Evolutionary conservation across 225 moss, liverwort and hornwort species (phyloP), one percentile per base, ranked within the genome.

Genomic region (Straminergon stramineum): DNA sequence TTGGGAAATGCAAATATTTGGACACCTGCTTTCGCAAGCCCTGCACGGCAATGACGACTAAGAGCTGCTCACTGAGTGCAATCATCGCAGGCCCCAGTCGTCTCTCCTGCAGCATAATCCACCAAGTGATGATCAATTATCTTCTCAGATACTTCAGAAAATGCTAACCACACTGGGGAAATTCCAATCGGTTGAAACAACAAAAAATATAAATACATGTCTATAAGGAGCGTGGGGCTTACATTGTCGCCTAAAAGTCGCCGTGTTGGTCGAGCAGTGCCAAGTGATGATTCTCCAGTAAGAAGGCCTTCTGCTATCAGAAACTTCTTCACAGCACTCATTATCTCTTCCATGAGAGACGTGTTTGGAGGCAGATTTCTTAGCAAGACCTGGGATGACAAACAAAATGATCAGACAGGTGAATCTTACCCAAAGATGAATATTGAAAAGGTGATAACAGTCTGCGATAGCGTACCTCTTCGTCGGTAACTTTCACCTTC

Each of bases 321-420:
- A 83, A 99, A 97, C 85, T 96, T 96, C 86, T 92, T 96, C 27
- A 95, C 99, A 87, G 95, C 94, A 76, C 94, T 91, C 82, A 99
- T 92, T 79, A 99, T 97, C 90, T 99, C 99, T 92, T 99, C 99
- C 96, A 99, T 97, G 23, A 99, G 92, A 58, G 95, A 89, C 56
- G 96, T 99, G 75, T 99, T 99, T 64, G 99, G 99, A 31, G 99
- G 99, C 76, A 99, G 92, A 89, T 99, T 97, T 87, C 94, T 96
- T 17, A 99, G 93, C 63, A 97, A 87, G 14, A 98, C 97, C 97
- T 98, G 90, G 39, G 53, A 81, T 80, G 63, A 68, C 28, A 84
- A 83, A 62, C 69, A 62, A 86, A 76, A 88, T 41, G 30, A 75
- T 87, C 69, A 87, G 67, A 73, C 61, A 61, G n/a, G 24, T 55